Conservation (phyloP, 768 basidiomycete species). For the Lentinula lateritia region DNA sequence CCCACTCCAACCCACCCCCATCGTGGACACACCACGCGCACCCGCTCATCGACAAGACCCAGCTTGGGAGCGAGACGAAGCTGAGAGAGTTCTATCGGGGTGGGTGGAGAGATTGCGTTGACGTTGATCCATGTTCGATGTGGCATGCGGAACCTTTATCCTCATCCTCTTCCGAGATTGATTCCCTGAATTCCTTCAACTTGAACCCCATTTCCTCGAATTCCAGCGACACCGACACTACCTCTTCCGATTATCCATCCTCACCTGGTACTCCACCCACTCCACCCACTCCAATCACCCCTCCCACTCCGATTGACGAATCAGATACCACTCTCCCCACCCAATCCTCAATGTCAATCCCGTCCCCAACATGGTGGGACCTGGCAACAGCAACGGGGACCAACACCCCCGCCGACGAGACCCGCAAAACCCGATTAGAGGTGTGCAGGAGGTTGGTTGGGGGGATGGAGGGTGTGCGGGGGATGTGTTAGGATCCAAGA, state of each 20-base stretch:
- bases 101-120: constrained; percentile 56
- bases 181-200: not conserved
- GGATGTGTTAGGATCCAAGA: not conserved
- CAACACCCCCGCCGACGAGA: constrained; percentile 36
- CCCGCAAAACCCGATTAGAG: constrained; percentile 26
- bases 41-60: constrained; percentile 25
- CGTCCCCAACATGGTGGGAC: constrained; percentile 55
- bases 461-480: not conserved
- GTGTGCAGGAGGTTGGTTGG: not conserved
- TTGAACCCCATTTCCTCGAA: no score
- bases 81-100: constrained; percentile 37
- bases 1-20: constrained; percentile 38
- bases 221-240: no score
- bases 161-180: not conserved
- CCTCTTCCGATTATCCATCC: no score
- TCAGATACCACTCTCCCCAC: no score
- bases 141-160: not conserved
- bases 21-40: constrained; percentile 37
- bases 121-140: not conserved
- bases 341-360: no score
- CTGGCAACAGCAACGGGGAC: constrained; percentile 44
- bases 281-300: no score
- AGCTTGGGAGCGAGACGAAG: constrained; percentile 28
- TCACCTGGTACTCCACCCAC: no score
- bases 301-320: no score